A percentile compares a stretch with the other conserved stretches of the same genome.
These are phyloP conservation scores for Zymoseptoria passerinii DNA, from an alignment of 2,329 filamentous ascomycete species.

Conservation along the genomic window DNA sequence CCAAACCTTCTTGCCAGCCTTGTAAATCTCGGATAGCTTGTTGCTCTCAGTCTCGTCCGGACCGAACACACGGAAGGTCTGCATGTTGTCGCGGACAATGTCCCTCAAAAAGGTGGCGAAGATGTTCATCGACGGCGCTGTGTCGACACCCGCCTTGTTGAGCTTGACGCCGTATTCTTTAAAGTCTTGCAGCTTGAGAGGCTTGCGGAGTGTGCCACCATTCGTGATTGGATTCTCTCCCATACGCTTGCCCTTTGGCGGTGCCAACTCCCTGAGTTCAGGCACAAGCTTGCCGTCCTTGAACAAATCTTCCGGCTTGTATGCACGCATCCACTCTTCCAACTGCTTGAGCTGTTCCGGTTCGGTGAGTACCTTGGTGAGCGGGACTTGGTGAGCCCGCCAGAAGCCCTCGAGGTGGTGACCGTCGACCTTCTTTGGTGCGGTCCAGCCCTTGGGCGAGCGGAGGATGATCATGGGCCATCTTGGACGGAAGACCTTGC, in stretches of 20 bases:
- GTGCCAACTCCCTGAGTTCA: constrained; percentile 57
- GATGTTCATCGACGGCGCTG: constrained; percentile 58
- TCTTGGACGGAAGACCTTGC: constrained; percentile 59
- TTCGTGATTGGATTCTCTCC: constrained; percentile 70
- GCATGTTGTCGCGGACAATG: constrained; percentile 55
- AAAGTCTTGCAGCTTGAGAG: constrained; percentile 63
- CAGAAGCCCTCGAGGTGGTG: constrained; percentile 70
- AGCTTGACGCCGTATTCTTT: constrained; percentile 57
- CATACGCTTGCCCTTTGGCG: constrained; percentile 60
- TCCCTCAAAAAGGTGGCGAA: constrained; percentile 61
- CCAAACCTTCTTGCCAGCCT: constrained; percentile 72
- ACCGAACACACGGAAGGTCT: constrained; percentile 66
- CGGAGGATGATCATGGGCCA: constrained; percentile 77
- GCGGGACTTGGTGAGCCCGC: constrained; percentile 70
- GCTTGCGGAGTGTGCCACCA: constrained; percentile 58
- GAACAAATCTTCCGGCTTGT: constrained; percentile 66
- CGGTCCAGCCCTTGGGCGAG: constrained; percentile 74
- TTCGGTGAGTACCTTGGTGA: constrained; percentile 60
- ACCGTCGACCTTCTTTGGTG: constrained; percentile 60
- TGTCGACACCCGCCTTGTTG: constrained; percentile 46
- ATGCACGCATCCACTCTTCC: constrained; percentile 69
- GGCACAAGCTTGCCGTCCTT: constrained; percentile 54
- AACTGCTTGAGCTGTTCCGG: constrained; percentile 55
- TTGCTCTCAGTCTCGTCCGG: constrained; percentile 78
- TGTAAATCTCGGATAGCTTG: constrained; percentile 64